These are phyloP conservation scores for Backusella liffmaniae DNA, from an alignment of 192 early-diverging fungal species.

Conservation along the genomic window DNA sequence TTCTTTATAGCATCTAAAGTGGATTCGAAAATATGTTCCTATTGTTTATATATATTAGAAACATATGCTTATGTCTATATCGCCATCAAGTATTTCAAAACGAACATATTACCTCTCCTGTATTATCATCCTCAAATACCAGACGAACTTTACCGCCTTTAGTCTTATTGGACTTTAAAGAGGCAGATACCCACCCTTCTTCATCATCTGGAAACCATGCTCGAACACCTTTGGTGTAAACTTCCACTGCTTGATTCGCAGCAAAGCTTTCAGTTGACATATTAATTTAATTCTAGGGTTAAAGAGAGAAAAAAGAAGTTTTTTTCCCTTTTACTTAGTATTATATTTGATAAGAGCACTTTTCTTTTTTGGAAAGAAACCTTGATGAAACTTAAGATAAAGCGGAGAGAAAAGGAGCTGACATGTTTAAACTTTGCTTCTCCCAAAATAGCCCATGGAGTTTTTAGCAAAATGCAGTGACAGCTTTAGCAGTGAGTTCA, in stretches of 20 bases:
- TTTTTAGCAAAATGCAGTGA: not conserved
- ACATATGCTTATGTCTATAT: not conserved
- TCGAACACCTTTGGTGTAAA: constrained; percentile 69
- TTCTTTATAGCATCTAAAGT: constrained; percentile 68
- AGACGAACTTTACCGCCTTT: constrained; percentile 58
- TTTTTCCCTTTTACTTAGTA: not conserved
- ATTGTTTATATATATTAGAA: not conserved
- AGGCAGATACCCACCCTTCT: constrained; percentile 83
- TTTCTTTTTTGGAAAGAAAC: not conserved
- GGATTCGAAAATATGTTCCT: constrained; percentile 72
- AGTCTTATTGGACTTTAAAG: constrained; percentile 55
- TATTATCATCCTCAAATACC: constrained; percentile 57
- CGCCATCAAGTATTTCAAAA: not conserved
- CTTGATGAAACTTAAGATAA: constrained; percentile 3
- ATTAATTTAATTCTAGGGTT: not conserved
- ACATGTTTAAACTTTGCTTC: not conserved
- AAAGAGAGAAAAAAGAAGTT: not conserved
- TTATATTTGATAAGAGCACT: not conserved
- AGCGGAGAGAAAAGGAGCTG: not conserved
- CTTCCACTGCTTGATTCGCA: constrained; percentile 48
- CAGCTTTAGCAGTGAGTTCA: not conserved
- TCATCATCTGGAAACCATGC: constrained; percentile 89
- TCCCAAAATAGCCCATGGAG: not conserved
- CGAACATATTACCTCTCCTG: constrained; percentile 15
- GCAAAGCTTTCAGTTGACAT: not conserved